These are phyloP conservation scores for Hypoxylon sp. DNA, from an alignment of 2,329 filamentous ascomycete genomes.

Conservation along the genomic window DNA sequence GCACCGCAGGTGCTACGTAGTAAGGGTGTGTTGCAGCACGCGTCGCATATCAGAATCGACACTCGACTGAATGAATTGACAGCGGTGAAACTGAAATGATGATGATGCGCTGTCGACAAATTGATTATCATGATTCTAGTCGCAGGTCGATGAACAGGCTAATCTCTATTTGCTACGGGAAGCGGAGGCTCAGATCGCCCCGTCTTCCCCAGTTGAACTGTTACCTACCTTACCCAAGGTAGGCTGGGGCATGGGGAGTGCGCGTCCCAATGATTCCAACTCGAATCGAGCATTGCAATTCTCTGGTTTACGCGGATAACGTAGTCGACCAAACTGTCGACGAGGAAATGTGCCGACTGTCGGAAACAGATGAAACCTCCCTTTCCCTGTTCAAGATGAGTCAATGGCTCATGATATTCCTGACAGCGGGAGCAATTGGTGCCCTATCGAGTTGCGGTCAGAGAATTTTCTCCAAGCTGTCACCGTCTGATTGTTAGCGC, in stretches of 20 bases:
- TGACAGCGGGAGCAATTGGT: constrained; percentile 14
- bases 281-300: constrained; percentile 19
- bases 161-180: constrained; percentile 42
- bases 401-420: constrained; percentile 24
- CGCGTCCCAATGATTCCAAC: constrained; percentile 15
- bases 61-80: constrained; percentile 23
- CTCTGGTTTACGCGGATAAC: constrained; percentile 7
- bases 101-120: constrained; percentile 36
- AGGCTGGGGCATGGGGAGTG: constrained; percentile 10
- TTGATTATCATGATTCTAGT: constrained; percentile 30
- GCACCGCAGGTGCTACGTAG: constrained; percentile 33
- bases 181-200: constrained; percentile 28
- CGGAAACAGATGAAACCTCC: constrained; percentile 38
- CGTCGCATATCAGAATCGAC: constrained; percentile 41
- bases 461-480: constrained; percentile 12
- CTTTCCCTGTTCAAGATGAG: constrained; percentile 28
- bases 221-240: constrained; percentile 30
- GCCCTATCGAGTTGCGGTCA: constrained; percentile 41
- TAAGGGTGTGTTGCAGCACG: constrained; percentile 37
- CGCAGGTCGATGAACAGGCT: constrained; percentile 44
- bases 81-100: constrained; percentile 32
- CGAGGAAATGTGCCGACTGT: constrained; percentile 34
- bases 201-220: constrained; percentile 19
- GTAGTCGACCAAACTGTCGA: constrained; percentile 26
- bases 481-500: constrained; percentile 24